phyloP scores from a whole-genome alignment of 2,329 filamentous ascomycete genomes.

The Tolypocladium endophyticum region DNA sequence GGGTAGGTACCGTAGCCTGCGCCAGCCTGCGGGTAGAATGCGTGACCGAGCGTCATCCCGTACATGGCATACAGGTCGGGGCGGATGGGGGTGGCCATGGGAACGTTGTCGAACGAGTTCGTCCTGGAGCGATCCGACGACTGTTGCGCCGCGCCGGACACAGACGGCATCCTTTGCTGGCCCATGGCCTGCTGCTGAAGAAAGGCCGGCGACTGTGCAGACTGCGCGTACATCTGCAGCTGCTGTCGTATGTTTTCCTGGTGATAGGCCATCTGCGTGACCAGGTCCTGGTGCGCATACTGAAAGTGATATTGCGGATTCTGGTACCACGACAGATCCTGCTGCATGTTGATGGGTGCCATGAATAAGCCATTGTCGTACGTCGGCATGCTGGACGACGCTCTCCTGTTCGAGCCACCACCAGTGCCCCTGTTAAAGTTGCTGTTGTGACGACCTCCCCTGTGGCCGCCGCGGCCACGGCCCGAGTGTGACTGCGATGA shows the following conservation, averaged over 20 bases:
- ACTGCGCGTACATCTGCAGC: slow-evolving; percentile 23
- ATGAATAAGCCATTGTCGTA: slow-evolving; percentile 41
- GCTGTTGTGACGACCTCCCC: slow-evolving; percentile 36
- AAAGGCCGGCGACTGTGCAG: slow-evolving; percentile 21
- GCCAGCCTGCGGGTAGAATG: slow-evolving; percentile 35
- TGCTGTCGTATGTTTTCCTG: slow-evolving; percentile 25
- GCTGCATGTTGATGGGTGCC: slow-evolving; percentile 30
- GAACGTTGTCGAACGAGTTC: slow-evolving; percentile 52
- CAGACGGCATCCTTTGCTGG: slow-evolving; percentile 18
- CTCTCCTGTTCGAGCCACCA: slow-evolving; percentile 31
- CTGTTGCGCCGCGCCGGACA: slow-evolving; percentile 14
- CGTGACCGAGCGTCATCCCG: slow-evolving; percentile 26
- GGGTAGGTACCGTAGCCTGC: slow-evolving; percentile 42
- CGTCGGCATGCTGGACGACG: slow-evolving; percentile 39
- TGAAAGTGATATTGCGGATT: slow-evolving; percentile 30
- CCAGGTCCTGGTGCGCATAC: slow-evolving; percentile 26
- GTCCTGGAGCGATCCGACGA: slow-evolving; percentile 44
- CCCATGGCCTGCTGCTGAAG: slow-evolving; percentile 23
- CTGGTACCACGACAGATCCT: slow-evolving; percentile 41
- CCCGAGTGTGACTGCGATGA: slow-evolving; percentile 47
- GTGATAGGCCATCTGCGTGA: slow-evolving; percentile 31
- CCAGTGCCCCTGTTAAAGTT: slow-evolving; percentile 16
- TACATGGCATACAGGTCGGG: slow-evolving; percentile 47
- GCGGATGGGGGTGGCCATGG: slow-evolving; percentile 45
- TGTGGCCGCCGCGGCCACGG: slow-evolving; percentile 36